Percentiles rank a stretch among this genome's conserved stretches.
phyloP scores from a whole-genome alignment of 208 protist genomes.

The Acanthamoeba lugdunensis region DNA sequence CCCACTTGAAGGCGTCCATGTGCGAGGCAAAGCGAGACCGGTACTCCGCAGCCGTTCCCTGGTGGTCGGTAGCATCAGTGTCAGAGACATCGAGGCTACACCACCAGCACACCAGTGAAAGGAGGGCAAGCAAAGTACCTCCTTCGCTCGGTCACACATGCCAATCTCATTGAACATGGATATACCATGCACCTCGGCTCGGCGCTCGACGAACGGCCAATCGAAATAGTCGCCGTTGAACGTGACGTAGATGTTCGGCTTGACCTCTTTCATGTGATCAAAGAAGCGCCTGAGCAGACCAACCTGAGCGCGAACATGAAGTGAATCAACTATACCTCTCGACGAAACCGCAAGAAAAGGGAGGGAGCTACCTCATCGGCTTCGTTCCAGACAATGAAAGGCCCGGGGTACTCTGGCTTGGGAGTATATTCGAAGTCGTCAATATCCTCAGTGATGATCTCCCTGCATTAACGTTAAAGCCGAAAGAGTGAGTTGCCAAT shows the following conservation, averaged over 20 bases:
- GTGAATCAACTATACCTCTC: not conserved
- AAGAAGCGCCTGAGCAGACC: conserved; percentile 95
- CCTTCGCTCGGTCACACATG: conserved; percentile 86
- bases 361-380: conserved; percentile 88
- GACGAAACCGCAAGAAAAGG: not conserved
- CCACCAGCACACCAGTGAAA: too few relatives aligned
- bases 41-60: conserved; percentile 92
- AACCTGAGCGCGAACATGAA: conserved; percentile 71
- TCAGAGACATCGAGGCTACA: not conserved
- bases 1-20: conserved; percentile 99
- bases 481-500: not conserved
- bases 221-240: conserved; percentile 99
- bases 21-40: conserved; percentile 93
- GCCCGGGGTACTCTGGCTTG: conserved; percentile 96
- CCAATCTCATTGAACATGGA: conserved; percentile 84
- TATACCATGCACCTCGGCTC: conserved; percentile 87
- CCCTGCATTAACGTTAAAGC: conserved; percentile 91
- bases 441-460: conserved; percentile 97
- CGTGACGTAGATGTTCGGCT: conserved; percentile 98
- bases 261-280: conserved; percentile 94
- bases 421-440: conserved; percentile 99
- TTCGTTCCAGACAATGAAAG: conserved; percentile 97
- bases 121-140: conserved; percentile 71
- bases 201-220: conserved; percentile 97
- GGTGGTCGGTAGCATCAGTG: not conserved